Evolutionary conservation across 257 asterid genomes (phyloP).

Genomic region (Scutellaria minor): DNA sequence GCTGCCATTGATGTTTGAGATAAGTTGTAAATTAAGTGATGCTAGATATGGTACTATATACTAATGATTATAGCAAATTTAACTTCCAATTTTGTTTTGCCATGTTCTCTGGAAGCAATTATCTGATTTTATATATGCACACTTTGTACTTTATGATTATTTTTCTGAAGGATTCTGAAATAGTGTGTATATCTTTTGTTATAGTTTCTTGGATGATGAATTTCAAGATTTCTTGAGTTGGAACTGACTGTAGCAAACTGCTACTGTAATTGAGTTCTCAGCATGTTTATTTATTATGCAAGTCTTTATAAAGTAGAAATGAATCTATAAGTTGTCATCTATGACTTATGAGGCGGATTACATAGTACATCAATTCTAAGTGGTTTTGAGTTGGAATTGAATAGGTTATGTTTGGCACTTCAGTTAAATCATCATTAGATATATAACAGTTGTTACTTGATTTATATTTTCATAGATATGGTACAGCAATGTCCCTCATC

Average conservation of each 20-base stretch:
- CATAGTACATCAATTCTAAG: background rate
- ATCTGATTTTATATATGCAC: too few species aligned
- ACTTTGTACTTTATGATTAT: too few species aligned
- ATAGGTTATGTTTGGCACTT: constrained; percentile 19
- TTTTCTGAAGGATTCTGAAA: too few species aligned
- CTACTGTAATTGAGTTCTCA: background rate
- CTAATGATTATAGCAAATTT: background rate
- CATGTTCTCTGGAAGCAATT: too few species aligned
- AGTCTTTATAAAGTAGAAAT: background rate
- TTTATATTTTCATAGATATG: constrained; percentile 65
- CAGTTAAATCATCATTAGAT: background rate
- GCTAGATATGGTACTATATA: background rate
- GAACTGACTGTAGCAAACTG: background rate
- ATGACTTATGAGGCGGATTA: background rate
- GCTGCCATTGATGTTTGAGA: constrained; percentile 8
- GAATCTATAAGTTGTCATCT: background rate
- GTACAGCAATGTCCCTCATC: constrained; percentile 94
- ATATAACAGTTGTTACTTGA: constrained; percentile 19
- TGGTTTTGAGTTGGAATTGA: constrained; percentile 18
- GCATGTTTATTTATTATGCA: background rate
- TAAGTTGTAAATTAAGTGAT: background rate
- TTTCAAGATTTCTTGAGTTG: constrained; percentile 27
- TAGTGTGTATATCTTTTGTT: too few species aligned
- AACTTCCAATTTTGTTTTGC: background rate
- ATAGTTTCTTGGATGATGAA: constrained; percentile 22